phyloP scores from a whole-genome alignment of 371 early-diverging fungal genomes.

The Nematocida sp. region DNA sequence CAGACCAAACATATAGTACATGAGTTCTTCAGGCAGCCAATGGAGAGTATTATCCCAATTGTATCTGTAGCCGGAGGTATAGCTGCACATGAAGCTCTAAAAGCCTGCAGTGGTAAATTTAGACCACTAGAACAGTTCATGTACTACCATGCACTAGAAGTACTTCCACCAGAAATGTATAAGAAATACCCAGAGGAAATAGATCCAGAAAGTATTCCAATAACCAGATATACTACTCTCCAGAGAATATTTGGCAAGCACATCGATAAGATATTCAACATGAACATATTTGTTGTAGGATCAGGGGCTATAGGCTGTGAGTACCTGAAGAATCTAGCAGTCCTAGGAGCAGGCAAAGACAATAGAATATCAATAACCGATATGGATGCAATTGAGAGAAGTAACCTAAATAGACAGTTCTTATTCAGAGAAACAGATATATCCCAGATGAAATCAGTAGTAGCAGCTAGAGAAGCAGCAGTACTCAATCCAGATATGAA shows the following conservation, averaged over 20 bases:
- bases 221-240: constrained; percentile 77
- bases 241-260: constrained; percentile 86
- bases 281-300: constrained; percentile 89
- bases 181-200: constrained; percentile 64
- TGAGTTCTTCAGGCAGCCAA: constrained; percentile 72
- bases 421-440: constrained; percentile 85
- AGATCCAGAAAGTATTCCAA: constrained; percentile 71
- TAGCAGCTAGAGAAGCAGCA: constrained; percentile 79
- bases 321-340: constrained; percentile 97
- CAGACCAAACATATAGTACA: not conserved
- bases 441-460: constrained; percentile 81
- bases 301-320: constrained; percentile 99
- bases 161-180: constrained; percentile 67
- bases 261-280: constrained; percentile 76
- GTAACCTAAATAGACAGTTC: constrained; percentile 93
- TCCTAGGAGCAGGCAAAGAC: constrained; percentile 90
- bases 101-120: constrained; percentile 87
- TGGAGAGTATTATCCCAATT: constrained; percentile 88
- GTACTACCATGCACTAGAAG: constrained; percentile 93
- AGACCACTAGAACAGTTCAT: constrained; percentile 84
- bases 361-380: constrained; percentile 86
- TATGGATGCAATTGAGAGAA: constrained; percentile 96
- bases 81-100: constrained; percentile 95
- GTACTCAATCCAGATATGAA: constrained; percentile 79
- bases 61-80: constrained; percentile 91